Evolutionary conservation across 257 asterid genomes (phyloP).

Genomic region (Jasminum sambac): DNA sequence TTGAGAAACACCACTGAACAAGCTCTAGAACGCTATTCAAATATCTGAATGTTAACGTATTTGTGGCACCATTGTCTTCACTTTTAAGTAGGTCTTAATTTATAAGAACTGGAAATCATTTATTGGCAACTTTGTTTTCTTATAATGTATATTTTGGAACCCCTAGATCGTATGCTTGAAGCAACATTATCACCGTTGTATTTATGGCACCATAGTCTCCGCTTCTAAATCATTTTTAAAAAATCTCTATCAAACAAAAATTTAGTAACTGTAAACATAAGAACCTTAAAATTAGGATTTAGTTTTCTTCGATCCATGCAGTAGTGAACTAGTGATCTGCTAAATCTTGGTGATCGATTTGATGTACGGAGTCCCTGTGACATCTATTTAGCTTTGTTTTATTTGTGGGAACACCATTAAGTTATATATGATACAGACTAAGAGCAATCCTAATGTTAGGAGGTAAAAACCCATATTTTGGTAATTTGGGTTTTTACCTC

Average conservation of each 20-base stretch:
- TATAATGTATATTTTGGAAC: conserved; percentile 38
- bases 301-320: not conserved
- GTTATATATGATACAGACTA: too few species aligned
- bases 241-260: not conserved
- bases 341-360: not conserved
- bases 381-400: not conserved
- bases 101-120: conserved; percentile 7
- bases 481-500: too few species aligned
- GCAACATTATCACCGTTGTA: conserved; percentile 92
- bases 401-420: not conserved
- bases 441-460: too few species aligned
- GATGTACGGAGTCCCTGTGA: not conserved
- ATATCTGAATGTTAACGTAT: not conserved
- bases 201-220: conserved; percentile 54
- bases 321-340: not conserved
- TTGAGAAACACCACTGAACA: too few species aligned
- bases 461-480: too few species aligned
- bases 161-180: conserved; percentile 90
- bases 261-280: conserved; percentile 1
- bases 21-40: not conserved
- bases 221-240: too few species aligned
- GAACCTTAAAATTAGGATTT: not conserved
- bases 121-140: conserved; percentile 8
- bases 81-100: conserved; percentile 10
- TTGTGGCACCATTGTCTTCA: conserved; percentile 2